Evolutionary conservation across 805 yeast genomes (phyloP).

Genomic region (Candida schatavii): DNA sequence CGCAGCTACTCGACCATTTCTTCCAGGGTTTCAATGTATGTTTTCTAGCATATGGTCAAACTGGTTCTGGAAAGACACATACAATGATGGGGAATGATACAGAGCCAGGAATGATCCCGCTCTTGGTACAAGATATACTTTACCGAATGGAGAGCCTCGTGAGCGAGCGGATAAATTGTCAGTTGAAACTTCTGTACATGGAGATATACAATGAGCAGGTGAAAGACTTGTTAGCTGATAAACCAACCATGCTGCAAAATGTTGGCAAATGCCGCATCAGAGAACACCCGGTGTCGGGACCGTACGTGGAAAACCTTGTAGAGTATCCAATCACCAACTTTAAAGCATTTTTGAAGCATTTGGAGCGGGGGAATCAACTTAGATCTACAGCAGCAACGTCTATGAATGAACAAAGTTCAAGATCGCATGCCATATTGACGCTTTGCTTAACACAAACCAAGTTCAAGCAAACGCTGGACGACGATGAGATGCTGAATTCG

Average conservation of each 20-base stretch:
- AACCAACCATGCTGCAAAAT: neutral
- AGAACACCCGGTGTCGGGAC: conserved; percentile 64
- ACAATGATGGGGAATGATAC: conserved; percentile 41
- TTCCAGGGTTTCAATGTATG: conserved; percentile 43
- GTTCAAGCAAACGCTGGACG: conserved; percentile 33
- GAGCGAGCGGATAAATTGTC: conserved; percentile 36
- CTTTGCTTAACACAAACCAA: conserved; percentile 57
- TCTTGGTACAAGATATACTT: conserved; percentile 53
- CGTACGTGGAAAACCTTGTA: conserved; percentile 66
- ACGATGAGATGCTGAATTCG: conserved; percentile 12
- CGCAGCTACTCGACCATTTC: conserved; percentile 51
- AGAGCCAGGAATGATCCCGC: conserved; percentile 37
- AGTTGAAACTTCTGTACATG: conserved; percentile 54
- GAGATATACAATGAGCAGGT: conserved; percentile 81
- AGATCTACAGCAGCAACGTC: conserved; percentile 72
- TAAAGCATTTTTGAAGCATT: conserved; percentile 45
- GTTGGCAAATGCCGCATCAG: conserved; percentile 48
- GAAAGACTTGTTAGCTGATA: conserved; percentile 50
- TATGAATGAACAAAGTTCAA: conserved; percentile 68
- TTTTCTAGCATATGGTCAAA: conserved; percentile 42
- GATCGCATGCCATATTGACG: conserved; percentile 81
- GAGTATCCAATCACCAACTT: conserved; percentile 51
- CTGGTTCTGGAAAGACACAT: conserved; percentile 41
- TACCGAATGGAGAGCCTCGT: conserved; percentile 36
- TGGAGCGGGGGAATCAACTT: conserved; percentile 50